These are phyloP conservation scores for Didymella sp. DNA, from an alignment of 2,329 filamentous ascomycete genomes.

Conservation along the genomic window DNA sequence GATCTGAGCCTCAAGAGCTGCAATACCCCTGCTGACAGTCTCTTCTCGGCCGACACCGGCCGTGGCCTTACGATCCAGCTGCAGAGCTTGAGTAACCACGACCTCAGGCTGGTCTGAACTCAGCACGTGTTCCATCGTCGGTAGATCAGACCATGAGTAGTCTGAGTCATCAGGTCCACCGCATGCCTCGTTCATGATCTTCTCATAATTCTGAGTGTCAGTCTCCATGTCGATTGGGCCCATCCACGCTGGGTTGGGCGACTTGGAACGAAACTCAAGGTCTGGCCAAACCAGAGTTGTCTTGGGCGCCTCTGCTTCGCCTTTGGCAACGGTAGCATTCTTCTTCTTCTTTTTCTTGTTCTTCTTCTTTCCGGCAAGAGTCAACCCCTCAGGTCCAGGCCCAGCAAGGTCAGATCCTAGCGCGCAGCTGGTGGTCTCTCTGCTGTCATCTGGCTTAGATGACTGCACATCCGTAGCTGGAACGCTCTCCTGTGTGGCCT, in stretches of 20 bases:
- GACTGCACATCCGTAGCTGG: conserved; percentile 11
- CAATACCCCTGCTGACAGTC: neutral
- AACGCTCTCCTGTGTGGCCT: neutral
- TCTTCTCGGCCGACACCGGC: neutral
- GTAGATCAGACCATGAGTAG: conserved; percentile 15
- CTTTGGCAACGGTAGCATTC: neutral
- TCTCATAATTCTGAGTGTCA: conserved; percentile 6
- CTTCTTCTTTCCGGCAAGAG: conserved; percentile 34
- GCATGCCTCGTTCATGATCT: conserved; percentile 8
- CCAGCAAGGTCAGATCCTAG: conserved; percentile 10
- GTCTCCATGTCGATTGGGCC: conserved; percentile 12
- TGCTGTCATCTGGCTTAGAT: conserved; percentile 10
- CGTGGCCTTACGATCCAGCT: neutral
- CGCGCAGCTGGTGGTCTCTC: conserved; percentile 5
- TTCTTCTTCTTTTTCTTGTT: conserved; percentile 53
- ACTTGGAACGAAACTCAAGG: conserved; percentile 6
- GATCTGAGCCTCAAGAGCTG: neutral
- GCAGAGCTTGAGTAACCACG: neutral
- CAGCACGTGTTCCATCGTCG: neutral
- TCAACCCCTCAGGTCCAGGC: neutral
- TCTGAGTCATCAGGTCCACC: conserved; percentile 14
- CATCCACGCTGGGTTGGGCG: conserved; percentile 16
- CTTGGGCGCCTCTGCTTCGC: neutral
- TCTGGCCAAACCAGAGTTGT: conserved; percentile 3
- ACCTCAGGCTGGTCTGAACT: neutral